Evolutionary conservation across 164 flowering plant species (phyloP), one percentile per base, ranked within the genome.

Genomic region (Litsea cubeba): DNA sequence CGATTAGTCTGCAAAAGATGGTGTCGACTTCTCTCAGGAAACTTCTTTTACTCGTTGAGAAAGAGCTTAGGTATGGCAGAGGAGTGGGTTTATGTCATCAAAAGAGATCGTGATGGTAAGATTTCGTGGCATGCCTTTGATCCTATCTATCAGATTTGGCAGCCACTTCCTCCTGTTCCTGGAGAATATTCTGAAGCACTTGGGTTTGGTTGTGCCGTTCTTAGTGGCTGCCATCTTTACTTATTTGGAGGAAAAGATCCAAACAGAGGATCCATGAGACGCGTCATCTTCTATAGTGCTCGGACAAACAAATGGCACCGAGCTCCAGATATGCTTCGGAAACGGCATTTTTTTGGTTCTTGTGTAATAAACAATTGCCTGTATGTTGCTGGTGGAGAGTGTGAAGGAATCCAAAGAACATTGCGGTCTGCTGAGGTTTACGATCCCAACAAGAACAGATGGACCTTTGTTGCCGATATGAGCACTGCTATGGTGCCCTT

Each of bases 51-150:
- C 74, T 90, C 97, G 54, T 88, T 88, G 0, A 77, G 98, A 74
- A 92, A 86, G 76, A 89, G 81, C 69, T 88, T 90, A 25, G 97
- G 98, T 60, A 88, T 95, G 89, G 94, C 97, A 30, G 98, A 95
- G 75, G 98, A 95, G 78, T 95, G 98, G 98, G 91, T 95, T 12
- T 95, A 95, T 82, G 95, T 95, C 62, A 84, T 95, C 72, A 95
- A 91, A 84, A 79, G 98, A 81, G 98, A 95, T 65, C 94, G 97
- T 22, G 98, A 93, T 79, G 93, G 97, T 54, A 86, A 84, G 77
- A 93, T 93, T 50, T 93, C 97, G 3, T 91, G 97, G 97, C 97
- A 93, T 83, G 97, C 98, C 7, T 95, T 90, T 84, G 97, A 95
- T 70, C 97, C 97, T 7, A 82, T 82, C 5, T 85, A 87, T 81